Evolutionary conservation across 768 basidiomycete genomes (phyloP).

Genomic region (Hysterangium stoloniferum): DNA sequence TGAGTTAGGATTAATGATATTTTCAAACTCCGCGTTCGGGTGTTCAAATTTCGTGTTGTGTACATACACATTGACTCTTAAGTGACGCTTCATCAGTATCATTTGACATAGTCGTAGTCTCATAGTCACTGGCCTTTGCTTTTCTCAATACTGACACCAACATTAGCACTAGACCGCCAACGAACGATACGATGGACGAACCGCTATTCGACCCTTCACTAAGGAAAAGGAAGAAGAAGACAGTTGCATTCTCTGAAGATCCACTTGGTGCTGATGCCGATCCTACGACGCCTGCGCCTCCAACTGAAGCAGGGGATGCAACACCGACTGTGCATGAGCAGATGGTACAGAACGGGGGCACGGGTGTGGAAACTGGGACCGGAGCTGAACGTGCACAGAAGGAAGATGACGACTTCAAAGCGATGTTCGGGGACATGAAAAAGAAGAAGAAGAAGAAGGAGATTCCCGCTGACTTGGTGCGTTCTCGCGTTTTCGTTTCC

Average conservation of each 20-base stretch:
- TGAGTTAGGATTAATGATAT: not conserved
- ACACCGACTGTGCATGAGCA: conserved; percentile 73
- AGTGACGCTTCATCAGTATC: no score
- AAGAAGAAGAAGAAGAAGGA: conserved; percentile 95
- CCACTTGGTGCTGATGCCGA: conserved; percentile 77
- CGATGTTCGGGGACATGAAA: conserved; percentile 74
- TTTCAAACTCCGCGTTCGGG: conserved; percentile 13
- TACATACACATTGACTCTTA: no score
- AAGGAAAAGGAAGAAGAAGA: conserved; percentile 73
- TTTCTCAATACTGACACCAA: not conserved
- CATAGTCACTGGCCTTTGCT: no score
- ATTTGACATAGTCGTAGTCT: not conserved
- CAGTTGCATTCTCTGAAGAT: conserved; percentile 78
- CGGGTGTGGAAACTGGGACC: conserved; percentile 33
- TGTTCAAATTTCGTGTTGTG: not conserved
- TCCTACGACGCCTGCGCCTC: conserved; percentile 71
- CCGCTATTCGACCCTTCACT: conserved; percentile 78
- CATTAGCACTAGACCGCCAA: conserved; percentile 9
- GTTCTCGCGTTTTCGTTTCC: conserved; percentile 2
- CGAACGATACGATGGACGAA: conserved; percentile 53
- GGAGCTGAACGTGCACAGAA: no score
- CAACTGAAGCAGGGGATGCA: conserved; percentile 64
- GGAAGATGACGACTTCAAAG: conserved; percentile 69
- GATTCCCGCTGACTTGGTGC: conserved; percentile 47
- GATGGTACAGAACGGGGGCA: conserved; percentile 48